These are phyloP conservation scores for Acorus gramineus DNA, from an alignment of 106 monocot species.

Conservation along the genomic window DNA sequence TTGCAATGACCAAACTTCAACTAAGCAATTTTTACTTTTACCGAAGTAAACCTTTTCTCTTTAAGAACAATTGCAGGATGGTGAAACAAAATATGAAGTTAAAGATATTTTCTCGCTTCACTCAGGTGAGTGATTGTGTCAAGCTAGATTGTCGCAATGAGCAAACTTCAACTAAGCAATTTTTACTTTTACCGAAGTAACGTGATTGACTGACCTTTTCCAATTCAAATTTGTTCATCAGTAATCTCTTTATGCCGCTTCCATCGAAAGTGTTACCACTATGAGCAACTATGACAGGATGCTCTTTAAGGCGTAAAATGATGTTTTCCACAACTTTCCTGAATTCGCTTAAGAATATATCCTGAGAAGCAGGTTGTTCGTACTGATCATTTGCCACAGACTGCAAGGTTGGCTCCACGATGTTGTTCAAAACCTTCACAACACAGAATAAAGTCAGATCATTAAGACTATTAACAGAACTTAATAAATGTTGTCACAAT, in stretches of 20 bases:
- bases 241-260: conserved; percentile 52
- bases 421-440: conserved; percentile 43
- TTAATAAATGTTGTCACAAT: too few species aligned
- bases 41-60: too few species aligned
- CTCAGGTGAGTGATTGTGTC: too few species aligned
- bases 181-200: too few species aligned
- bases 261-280: conserved; percentile 84
- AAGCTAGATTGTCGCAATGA: too few species aligned
- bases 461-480: too few species aligned
- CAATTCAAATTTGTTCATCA: conserved; percentile 73
- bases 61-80: too few species aligned
- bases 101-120: too few species aligned
- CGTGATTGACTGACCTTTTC: conserved; percentile 44
- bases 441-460: neutral
- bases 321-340: conserved; percentile 45
- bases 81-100: too few species aligned
- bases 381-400: conserved; percentile 24
- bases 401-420: conserved; percentile 52
- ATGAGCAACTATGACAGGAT: conserved; percentile 86
- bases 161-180: too few species aligned
- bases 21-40: too few species aligned
- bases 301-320: conserved; percentile 34
- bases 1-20: too few species aligned
- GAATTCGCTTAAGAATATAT: conserved; percentile 52
- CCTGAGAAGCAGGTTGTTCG: conserved; percentile 44